Evolutionary conservation across 2,329 filamentous ascomycete genomes (phyloP), one percentile per base, ranked within the genome.

Genomic region (Penicillium janthinellum): DNA sequence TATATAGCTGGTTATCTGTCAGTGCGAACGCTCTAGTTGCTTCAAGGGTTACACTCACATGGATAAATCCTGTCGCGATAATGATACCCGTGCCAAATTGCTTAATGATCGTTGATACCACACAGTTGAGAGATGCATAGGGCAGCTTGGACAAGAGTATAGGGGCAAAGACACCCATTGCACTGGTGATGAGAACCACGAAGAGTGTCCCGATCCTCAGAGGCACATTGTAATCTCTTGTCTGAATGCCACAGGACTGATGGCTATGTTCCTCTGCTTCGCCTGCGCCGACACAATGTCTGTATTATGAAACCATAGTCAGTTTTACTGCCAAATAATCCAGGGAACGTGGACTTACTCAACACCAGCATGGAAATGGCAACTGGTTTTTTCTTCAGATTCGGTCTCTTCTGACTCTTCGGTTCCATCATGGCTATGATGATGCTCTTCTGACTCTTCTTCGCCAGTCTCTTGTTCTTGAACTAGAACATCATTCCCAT

Each of bases 361-460:
- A 22, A 92, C 86, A 39, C 89, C 89, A 10, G 88, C 88, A 66
- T 92, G 89, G 73, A 89, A 90, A 70, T 92, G 90, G 66, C 88
- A 91, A 66, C 84, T 80, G 63, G 34, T 41, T 11, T 81, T 67
- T n/a, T 75, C 76, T 11, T 52, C 15, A 11, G 51, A 17, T 8
- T 22, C 38, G n/a, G 37, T 20, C 10, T n/a, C 56, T 39, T 59
- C 58, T 14, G 75, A 44, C 31, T 70, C 48, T 72, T 10, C 31
- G 7, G 31, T 10, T 31, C 8, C 8, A 5, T 75, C 66, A 51
- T 70, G n/a, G 58, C 72, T 39, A 61, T 73, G 55, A 67, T 74
- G 68, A 28, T 51, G 44, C 2, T 58, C 55, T 17, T 45, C 34
- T 28, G 22, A n/a, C 35, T 54, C 56, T 7, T 54, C 47, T n/a